phyloP scores from a whole-genome alignment of 768 basidiomycete genomes.

The Russula sp. region DNA sequence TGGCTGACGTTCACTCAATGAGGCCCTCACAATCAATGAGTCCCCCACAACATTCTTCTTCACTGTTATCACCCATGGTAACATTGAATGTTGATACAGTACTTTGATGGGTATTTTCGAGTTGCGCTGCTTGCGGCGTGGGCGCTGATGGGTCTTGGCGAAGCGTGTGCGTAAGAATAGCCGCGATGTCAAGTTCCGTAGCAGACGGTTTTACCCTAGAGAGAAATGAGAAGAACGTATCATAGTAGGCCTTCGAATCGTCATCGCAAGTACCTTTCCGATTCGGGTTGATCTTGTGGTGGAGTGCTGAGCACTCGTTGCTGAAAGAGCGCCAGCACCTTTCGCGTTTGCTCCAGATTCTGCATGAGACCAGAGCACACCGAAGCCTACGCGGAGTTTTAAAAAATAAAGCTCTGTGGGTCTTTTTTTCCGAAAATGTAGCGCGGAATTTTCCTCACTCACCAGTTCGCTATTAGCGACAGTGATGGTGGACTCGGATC shows the following conservation, averaged over 20 bases:
- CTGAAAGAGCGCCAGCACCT: constrained; percentile 16
- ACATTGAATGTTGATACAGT: neutral
- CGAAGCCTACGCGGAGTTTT: constrained; percentile 7
- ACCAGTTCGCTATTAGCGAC: constrained; percentile 19
- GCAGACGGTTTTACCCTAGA: constrained; percentile 16
- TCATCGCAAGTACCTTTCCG: constrained; percentile 12
- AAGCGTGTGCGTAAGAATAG: constrained; percentile 21
- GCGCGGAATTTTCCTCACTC: neutral
- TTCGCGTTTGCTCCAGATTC: constrained; percentile 22
- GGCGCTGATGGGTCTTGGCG: constrained; percentile 10
- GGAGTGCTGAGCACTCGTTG: neutral
- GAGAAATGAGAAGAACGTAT: neutral
- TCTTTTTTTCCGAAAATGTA: neutral
- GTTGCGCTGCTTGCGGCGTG: neutral
- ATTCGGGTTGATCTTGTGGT: neutral
- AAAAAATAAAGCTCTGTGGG: neutral
- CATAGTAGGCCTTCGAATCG: neutral
- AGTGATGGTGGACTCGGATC: constrained; percentile 14
- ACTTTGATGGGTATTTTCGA: neutral
- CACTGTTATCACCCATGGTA: neutral
- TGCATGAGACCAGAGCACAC: constrained; percentile 25
- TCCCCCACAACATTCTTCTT: constrained; percentile 16
- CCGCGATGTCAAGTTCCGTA: constrained; percentile 24
- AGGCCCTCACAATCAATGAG: constrained; percentile 15
- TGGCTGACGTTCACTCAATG: neutral